phyloP scores from a whole-genome alignment of 768 basidiomycete genomes.

The Zangia roseola region DNA sequence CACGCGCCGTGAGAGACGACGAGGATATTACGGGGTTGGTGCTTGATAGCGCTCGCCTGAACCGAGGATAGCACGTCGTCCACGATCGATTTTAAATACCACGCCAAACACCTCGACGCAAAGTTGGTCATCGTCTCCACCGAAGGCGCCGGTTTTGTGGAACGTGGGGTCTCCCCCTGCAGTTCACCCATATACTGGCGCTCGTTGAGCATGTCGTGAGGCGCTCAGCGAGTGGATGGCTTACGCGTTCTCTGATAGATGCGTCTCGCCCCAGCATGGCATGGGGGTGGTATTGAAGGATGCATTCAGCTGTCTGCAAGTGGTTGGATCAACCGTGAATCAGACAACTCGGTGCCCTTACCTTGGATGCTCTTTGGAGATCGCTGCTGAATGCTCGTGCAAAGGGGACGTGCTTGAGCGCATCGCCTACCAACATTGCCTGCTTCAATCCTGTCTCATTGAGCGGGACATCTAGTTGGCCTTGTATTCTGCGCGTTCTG shows the following conservation, averaged over 20 bases:
- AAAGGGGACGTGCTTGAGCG: constrained; percentile 55
- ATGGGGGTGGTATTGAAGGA: constrained; percentile 52
- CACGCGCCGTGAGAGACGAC: constrained; percentile 67
- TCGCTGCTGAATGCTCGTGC: constrained; percentile 68
- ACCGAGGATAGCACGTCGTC: constrained; percentile 23
- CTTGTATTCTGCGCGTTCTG: constrained; percentile 62
- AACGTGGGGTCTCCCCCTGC: constrained; percentile 44
- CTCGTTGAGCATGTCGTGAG: neutral
- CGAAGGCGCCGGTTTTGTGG: constrained; percentile 20
- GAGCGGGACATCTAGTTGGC: constrained; percentile 67
- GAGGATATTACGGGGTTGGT: constrained; percentile 41
- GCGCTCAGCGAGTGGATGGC: constrained; percentile 13
- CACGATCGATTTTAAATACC: constrained; percentile 58
- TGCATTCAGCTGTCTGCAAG: constrained; percentile 62
- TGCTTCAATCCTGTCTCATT: constrained; percentile 63
- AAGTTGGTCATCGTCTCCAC: constrained; percentile 38
- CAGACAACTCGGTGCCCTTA: constrained; percentile 31
- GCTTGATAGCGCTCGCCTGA: constrained; percentile 27
- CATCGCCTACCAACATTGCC: constrained; percentile 52
- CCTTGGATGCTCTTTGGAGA: constrained; percentile 64
- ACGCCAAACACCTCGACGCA: constrained; percentile 46
- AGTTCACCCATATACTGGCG: constrained; percentile 58
- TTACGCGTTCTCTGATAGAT: constrained; percentile 66
- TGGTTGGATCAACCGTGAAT: neutral
- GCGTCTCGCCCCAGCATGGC: constrained; percentile 42